Percentiles rank a stretch among this genome's conserved stretches.
These are phyloP conservation scores for Clarireedia homoeocarpa DNA, from an alignment of 2,329 filamentous ascomycete species.

Conservation along the genomic window DNA sequence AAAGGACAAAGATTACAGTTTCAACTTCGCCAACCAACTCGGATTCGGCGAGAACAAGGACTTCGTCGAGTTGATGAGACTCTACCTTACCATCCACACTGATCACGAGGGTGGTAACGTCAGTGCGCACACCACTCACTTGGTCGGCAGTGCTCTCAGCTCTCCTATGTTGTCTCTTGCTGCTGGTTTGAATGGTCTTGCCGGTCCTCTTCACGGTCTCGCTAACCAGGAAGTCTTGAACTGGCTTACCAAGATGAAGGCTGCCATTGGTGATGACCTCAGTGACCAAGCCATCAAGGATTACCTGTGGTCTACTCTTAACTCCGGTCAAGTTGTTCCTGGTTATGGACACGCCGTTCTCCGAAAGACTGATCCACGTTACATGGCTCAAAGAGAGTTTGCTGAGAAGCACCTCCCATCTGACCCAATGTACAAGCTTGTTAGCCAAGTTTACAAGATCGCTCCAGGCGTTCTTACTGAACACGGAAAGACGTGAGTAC, in stretches of 20 bases:
- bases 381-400: constrained; percentile 96
- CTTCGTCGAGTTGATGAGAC: constrained; percentile 96
- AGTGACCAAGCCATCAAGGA: constrained; percentile 95
- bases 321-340: constrained; percentile 89
- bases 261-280: constrained; percentile 83
- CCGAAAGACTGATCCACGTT: constrained; percentile 98
- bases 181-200: constrained; percentile 95
- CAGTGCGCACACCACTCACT: constrained; percentile 94
- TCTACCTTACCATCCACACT: constrained; percentile 99
- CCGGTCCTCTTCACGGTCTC: constrained; percentile 95
- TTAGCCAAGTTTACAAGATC: constrained; percentile 99
- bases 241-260: constrained; percentile 99
- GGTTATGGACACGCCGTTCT: constrained; percentile 98
- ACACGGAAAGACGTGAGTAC: constrained; percentile 95
- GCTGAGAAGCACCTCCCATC: constrained; percentile 61
- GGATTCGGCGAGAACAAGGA: constrained; percentile 91
- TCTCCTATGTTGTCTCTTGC: constrained; percentile 95
- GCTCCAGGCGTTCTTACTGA: constrained; percentile 94
- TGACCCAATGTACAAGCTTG: constrained; percentile 99
- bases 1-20: constrained; percentile 99
- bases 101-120: constrained; percentile 99
- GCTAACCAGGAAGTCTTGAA: constrained; percentile 99
- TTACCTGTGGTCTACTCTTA: constrained; percentile 98
- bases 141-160: constrained; percentile 93
- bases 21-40: constrained; percentile 99